These are phyloP conservation scores for Leavenworthia alabamica DNA, from an alignment of 345 rosid genomes.

Conservation along the genomic window DNA sequence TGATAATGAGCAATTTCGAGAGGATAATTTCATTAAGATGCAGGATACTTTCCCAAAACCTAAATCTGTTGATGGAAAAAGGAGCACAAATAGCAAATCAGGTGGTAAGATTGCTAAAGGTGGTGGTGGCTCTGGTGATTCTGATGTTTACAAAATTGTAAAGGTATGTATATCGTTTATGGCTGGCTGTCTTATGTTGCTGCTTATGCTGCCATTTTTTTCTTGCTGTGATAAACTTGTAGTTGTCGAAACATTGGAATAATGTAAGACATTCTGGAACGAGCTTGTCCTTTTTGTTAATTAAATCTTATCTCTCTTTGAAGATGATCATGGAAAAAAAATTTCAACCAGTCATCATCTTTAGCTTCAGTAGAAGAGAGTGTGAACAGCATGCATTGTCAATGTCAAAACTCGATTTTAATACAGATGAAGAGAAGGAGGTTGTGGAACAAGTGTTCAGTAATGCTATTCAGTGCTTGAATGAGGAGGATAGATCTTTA, in stretches of 20 bases:
- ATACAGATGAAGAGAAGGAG: slow-evolving; percentile 78
- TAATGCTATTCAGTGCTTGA: slow-evolving; percentile 80
- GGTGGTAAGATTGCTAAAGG: slow-evolving; percentile 76
- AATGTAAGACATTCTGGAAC: too few relatives aligned
- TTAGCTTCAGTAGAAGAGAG: slow-evolving; percentile 99
- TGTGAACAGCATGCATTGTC: slow-evolving; percentile 97
- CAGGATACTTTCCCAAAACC: slow-evolving; percentile 76
- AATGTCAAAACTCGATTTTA: slow-evolving; percentile 96
- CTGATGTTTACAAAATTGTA: slow-evolving; percentile 93
- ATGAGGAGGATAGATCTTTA: slow-evolving; percentile 87
- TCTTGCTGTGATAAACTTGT: not conserved
- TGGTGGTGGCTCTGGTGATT: slow-evolving; percentile 67
- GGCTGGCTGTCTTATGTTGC: not conserved
- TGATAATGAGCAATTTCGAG: slow-evolving; percentile 87
- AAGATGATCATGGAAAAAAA: slow-evolving; percentile 97
- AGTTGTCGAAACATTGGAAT: not conserved
- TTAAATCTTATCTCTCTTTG: slow-evolving; percentile 19
- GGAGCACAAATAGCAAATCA: slow-evolving; percentile 58
- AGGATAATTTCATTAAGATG: slow-evolving; percentile 86
- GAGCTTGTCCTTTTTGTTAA: too few relatives aligned
- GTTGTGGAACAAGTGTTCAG: slow-evolving; percentile 69
- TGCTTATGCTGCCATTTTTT: not conserved
- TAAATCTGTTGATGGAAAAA: slow-evolving; percentile 48
- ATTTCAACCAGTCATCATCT: slow-evolving; percentile 93
- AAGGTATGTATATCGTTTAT: slow-evolving; percentile 45